Evolutionary conservation across 1,139 yeast genomes (phyloP).

Genomic region (Yamadazyma epiphylla): DNA sequence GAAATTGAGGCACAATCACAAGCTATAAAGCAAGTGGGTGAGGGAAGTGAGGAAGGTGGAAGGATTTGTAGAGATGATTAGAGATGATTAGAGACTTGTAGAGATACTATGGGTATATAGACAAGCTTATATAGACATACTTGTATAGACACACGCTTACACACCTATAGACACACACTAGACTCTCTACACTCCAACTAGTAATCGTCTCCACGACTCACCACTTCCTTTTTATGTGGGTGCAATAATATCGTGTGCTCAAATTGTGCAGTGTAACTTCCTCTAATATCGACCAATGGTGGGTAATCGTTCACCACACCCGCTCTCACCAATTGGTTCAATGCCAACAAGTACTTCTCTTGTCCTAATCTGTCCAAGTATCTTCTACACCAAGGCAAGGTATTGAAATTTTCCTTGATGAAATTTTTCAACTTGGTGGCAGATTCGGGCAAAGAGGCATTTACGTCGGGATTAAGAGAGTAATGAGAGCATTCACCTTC

Average conservation of each 20-base stretch:
- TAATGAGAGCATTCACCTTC: constrained; percentile 96
- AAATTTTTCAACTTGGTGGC: constrained; percentile 64
- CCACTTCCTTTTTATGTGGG: constrained; percentile 90
- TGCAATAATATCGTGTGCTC: constrained; percentile 92
- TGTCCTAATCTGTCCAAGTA: constrained; percentile 90
- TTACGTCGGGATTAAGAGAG: constrained; percentile 55
- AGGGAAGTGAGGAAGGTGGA: too few relatives aligned
- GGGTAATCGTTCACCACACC: constrained; percentile 93
- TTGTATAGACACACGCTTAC: too few relatives aligned
- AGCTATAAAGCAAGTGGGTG: too few relatives aligned
- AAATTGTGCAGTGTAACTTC: constrained; percentile 91
- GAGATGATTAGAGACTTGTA: too few relatives aligned
- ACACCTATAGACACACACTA: not conserved
- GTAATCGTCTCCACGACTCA: constrained; percentile 92
- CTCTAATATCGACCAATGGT: constrained; percentile 84
- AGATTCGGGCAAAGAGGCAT: constrained; percentile 49
- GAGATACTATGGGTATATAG: too few relatives aligned
- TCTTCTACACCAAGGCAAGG: constrained; percentile 95
- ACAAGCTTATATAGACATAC: not conserved
- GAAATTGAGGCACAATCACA: not conserved
- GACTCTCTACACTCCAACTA: constrained; percentile 18
- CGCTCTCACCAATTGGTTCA: constrained; percentile 78
- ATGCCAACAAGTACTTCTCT: constrained; percentile 85
- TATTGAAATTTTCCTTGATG: constrained; percentile 82
- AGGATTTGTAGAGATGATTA: too few relatives aligned